phyloP scores from a whole-genome alignment of 306 rosid genomes.

The Prunus mira region DNA sequence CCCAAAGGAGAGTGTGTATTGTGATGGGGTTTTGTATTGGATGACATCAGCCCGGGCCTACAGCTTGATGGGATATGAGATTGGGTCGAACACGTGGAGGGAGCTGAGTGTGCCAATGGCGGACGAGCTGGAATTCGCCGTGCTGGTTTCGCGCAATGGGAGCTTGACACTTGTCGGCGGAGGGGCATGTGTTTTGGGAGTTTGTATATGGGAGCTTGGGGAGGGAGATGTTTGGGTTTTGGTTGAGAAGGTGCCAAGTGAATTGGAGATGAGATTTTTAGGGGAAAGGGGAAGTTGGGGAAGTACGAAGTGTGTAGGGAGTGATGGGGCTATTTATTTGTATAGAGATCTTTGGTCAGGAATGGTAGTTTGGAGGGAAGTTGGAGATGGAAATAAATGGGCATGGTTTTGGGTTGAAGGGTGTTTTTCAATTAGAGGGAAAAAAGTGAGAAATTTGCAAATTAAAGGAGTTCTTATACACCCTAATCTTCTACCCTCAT shows the following conservation, averaged over 20 bases:
- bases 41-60: constrained; percentile 71
- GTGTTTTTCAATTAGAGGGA: constrained; percentile 36
- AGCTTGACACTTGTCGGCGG: constrained; percentile 56
- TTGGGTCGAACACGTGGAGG: constrained; percentile 41
- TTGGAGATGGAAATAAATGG: constrained; percentile 25
- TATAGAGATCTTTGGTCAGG: constrained; percentile 56
- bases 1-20: constrained; percentile 53
- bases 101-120: constrained; percentile 65
- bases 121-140: constrained; percentile 61
- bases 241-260: constrained; percentile 48
- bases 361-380: constrained; percentile 51
- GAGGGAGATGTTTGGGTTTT: constrained; percentile 49
- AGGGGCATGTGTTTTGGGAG: constrained; percentile 41
- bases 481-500: constrained; percentile 57
- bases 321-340: constrained; percentile 48
- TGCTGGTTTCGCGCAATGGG: constrained; percentile 43
- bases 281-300: constrained; percentile 56
- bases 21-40: constrained; percentile 57
- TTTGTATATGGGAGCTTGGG: constrained; percentile 54
- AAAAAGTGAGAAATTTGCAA: constrained; percentile 37
- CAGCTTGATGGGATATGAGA: constrained; percentile 49
- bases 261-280: constrained; percentile 47
- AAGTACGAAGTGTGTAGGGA: constrained; percentile 53
- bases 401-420: constrained; percentile 77
- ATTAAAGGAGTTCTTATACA: constrained; percentile 58